These are phyloP conservation scores for Gentiana dahurica DNA, from an alignment of 257 asterid genomes.

Conservation along the genomic window DNA sequence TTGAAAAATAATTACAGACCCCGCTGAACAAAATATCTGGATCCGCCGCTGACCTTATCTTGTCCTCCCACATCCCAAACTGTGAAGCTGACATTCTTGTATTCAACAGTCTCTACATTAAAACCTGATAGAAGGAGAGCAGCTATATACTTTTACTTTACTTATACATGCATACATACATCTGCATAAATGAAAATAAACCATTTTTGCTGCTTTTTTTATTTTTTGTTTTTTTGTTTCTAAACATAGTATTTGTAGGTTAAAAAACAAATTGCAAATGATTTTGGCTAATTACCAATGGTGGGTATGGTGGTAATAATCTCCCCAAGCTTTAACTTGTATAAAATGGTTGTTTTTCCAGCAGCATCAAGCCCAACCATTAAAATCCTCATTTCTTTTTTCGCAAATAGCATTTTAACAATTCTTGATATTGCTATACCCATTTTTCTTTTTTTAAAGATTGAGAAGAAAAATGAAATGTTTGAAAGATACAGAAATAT, in stretches of 20 bases:
- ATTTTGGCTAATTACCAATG: slow-evolving; percentile 16
- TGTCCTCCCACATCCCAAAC: slow-evolving; percentile 57
- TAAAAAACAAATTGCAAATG: no score
- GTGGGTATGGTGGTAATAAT: slow-evolving; percentile 43
- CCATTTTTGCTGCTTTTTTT: no score
- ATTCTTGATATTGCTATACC: slow-evolving; percentile 29
- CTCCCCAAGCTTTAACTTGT: slow-evolving; percentile 45
- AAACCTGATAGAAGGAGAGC: slow-evolving; percentile 17
- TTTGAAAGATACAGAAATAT: background rate
- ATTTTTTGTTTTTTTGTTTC: no score
- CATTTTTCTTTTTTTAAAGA: slow-evolving; percentile 14
- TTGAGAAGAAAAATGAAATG: background rate
- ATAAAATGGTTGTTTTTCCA: slow-evolving; percentile 38
- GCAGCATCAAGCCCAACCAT: slow-evolving; percentile 50
- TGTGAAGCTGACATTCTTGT: slow-evolving; percentile 33
- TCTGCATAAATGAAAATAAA: no score
- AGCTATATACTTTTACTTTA: background rate
- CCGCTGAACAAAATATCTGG: no score
- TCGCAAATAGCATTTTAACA: slow-evolving; percentile 24
- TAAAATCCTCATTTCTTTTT: slow-evolving; percentile 40
- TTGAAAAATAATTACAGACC: no score
- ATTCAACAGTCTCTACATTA: slow-evolving; percentile 44
- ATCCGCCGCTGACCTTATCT: slow-evolving; percentile 23
- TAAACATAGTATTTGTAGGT: no score
- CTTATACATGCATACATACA: background rate